A percentile compares a stretch with the other conserved stretches of the same genome.
These are phyloP conservation scores for Clitopilus hobsonii DNA, from an alignment of 768 basidiomycete species.

Conservation along the genomic window DNA sequence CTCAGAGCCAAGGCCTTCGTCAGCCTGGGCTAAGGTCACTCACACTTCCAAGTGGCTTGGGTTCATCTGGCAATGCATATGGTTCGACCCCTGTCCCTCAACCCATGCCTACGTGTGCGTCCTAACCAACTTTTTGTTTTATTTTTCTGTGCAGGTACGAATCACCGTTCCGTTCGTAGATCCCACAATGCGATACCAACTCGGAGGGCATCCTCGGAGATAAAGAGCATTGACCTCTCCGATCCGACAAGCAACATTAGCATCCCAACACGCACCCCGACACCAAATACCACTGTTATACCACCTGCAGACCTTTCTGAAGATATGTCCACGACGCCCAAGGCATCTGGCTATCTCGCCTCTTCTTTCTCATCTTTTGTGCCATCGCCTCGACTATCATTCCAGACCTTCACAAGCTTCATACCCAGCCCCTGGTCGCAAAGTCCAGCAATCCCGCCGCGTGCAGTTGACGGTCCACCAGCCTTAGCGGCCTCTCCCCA, in stretches of 20 bases:
- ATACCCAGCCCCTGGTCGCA: constrained; percentile 52
- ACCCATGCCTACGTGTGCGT: constrained; percentile 36
- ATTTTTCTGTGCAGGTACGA: constrained; percentile 20
- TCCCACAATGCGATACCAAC: constrained; percentile 25
- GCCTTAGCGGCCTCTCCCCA: background rate
- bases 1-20: too few species aligned
- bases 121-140: background rate
- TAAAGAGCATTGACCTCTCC: constrained; percentile 34
- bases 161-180: constrained; percentile 34
- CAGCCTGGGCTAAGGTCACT: constrained; percentile 38
- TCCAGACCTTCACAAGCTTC: constrained; percentile 57
- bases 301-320: background rate
- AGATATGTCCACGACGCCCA: background rate
- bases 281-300: constrained; percentile 8
- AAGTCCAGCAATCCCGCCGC: constrained; percentile 14
- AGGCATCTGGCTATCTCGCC: constrained; percentile 17
- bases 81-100: constrained; percentile 60
- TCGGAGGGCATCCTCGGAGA: constrained; percentile 25
- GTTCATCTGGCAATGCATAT: constrained; percentile 28
- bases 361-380: constrained; percentile 44
- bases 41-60: constrained; percentile 18
- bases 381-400: constrained; percentile 52
- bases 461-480: background rate
- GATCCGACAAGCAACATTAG: constrained; percentile 18
- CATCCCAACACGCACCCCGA: constrained; percentile 12